Evolutionary conservation across 345 rosid genomes (phyloP).

Genomic region (Triadica sebifera): DNA sequence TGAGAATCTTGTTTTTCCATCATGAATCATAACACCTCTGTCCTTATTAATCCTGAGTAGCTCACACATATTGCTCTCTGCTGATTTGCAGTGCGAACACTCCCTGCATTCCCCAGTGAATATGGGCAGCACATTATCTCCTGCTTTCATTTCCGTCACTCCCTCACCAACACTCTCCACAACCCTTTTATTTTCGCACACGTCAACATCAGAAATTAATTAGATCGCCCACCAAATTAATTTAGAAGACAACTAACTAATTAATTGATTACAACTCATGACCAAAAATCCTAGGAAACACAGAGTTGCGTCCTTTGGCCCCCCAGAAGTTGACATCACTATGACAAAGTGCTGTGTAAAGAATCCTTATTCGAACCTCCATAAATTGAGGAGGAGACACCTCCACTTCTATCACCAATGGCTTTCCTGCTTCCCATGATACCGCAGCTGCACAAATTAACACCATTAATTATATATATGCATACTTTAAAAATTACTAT

Average conservation of each 20-base stretch:
- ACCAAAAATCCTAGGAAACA: conserved; percentile 23
- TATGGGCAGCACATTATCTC: conserved; percentile 44
- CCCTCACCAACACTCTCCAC: conserved; percentile 49
- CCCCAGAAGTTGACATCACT: conserved; percentile 56
- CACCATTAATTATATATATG: too few relatives aligned
- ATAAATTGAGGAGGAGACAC: conserved; percentile 50
- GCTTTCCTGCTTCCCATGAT: conserved; percentile 62
- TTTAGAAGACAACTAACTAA: too few relatives aligned
- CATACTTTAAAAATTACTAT: too few relatives aligned
- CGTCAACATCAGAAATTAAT: too few relatives aligned
- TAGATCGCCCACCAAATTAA: too few relatives aligned
- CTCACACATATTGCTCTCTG: conserved; percentile 37
- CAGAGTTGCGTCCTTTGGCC: conserved; percentile 34
- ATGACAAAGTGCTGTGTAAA: conserved; percentile 43
- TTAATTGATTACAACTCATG: conserved; percentile 1
- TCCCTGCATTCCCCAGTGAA: conserved; percentile 44
- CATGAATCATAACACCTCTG: conserved; percentile 33
- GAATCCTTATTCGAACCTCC: conserved; percentile 45
- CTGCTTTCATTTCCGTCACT: conserved; percentile 35
- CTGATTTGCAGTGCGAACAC: conserved; percentile 35
- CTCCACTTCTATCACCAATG: conserved; percentile 49
- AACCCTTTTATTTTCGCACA: conserved; percentile 13
- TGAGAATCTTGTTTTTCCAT: conserved; percentile 39
- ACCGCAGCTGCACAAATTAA: conserved; percentile 39
- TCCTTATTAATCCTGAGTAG: conserved; percentile 40